These are phyloP conservation scores for Primulina huaijiensis DNA, from an alignment of 257 asterid species.

Conservation along the genomic window DNA sequence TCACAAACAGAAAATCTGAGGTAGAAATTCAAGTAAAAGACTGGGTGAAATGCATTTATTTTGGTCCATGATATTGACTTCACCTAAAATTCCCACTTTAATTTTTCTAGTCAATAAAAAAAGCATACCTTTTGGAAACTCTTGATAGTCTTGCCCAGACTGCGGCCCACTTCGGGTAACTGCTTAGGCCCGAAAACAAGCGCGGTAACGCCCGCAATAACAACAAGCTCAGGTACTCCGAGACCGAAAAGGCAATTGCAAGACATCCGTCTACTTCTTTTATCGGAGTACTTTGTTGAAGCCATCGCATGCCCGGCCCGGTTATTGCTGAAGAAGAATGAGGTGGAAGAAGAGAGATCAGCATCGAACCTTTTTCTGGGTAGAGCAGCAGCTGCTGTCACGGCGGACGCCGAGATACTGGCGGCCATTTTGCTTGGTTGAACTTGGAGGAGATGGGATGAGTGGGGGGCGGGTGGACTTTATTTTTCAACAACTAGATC, in stretches of 20 bases:
- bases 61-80: too few relatives aligned
- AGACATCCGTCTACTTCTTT: slow-evolving; percentile 41
- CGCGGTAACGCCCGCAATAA: slow-evolving; percentile 72
- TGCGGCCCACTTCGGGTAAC: slow-evolving; percentile 75
- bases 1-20: too few relatives aligned
- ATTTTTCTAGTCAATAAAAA: too few relatives aligned
- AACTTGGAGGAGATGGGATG: background rate
- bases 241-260: slow-evolving; percentile 74
- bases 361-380: background rate
- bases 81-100: too few relatives aligned
- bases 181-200: slow-evolving; percentile 77
- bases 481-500: too few relatives aligned
- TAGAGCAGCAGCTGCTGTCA: background rate
- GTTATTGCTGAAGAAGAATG: slow-evolving; percentile 44
- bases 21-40: too few relatives aligned
- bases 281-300: slow-evolving; percentile 22
- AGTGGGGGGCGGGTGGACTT: background rate
- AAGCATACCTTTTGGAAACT: slow-evolving; percentile 71
- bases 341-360: slow-evolving; percentile 38
- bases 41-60: too few relatives aligned
- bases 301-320: slow-evolving; percentile 27
- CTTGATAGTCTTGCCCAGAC: slow-evolving; percentile 79
- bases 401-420: background rate
- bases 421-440: background rate
- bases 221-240: slow-evolving; percentile 84